Base-by-base conservation (phyloP, 192 early-diverging fungal genomes). In the Thamnidium elegans region DNA sequence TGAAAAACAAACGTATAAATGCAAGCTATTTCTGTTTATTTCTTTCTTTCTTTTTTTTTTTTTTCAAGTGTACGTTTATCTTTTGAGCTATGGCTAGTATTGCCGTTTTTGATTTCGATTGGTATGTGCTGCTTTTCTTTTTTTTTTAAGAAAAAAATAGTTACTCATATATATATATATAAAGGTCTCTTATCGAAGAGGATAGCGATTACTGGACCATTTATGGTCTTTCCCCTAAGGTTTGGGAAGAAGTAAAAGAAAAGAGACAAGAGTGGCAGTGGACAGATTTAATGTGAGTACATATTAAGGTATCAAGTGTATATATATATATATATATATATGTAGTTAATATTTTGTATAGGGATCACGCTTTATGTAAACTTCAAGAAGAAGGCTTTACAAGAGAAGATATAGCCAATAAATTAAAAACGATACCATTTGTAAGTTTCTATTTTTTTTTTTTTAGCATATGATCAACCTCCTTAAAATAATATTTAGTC, bases 31-130 rank as follows among this genome's bases (percentile, higher is more conserved):
- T 26, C 26, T 1, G 26, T 26, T 48, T 19, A 19, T 48, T 48
- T 48, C 14, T 13, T 9, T 48, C 14, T 48, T 48, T 13, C 46
- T 19, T 19, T 48, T n/a, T 1, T 19, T 15, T 48, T 15, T 19
- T 48, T 48, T 48, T 17, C 46, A n/a, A 17, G 4, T 17, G 26
- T 26, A 26, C 26, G 26, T 26, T 26, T n/a, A n/a, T n/a, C n/a
- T n/a, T n/a, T 26, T 26, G 3, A 17, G 14, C 15, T 48, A 48
- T 44, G 36, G 1, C 20, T 23, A 32, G 56, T 58, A 44, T 87
- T 46, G 74, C 81, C 31, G 82, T 84, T 11, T 87, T 87, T 78
- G 86, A 87, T 58, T 87, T 87, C 73, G 86, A 87, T 74, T 87
- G 86, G 85, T 87, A 78, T 26, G 26, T 26, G 3, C 26, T 26